Base-by-base conservation (phyloP, 163 green algal genomes). In the Scenedesmus sp. region DNA sequence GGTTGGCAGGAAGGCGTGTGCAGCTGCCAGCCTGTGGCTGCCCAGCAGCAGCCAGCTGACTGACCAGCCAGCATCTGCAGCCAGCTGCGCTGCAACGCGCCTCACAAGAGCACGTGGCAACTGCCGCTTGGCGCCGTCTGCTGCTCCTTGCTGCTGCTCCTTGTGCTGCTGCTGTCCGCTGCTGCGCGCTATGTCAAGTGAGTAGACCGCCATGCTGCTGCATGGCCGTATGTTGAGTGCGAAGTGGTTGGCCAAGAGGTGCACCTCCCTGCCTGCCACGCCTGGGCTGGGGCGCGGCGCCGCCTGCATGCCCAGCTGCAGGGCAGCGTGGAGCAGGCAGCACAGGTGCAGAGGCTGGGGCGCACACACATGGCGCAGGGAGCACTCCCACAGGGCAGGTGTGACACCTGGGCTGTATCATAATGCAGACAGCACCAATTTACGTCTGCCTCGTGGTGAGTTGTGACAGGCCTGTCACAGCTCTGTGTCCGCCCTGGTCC, bases 231-330 rank as follows among this genome's bases (percentile, higher is more conserved):
- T 59, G 10, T 9, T 42, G 20, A 92, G 37, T 7, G 56, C 18
- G 26, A 92, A 92, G 80, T 88, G 88, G 56, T 92, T 92, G 61
- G 84, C 88, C 59, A 88, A 26, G 15, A 92, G 61, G n/a, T 56
- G 59, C 20, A 92, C 61, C 43, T 92, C 88, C 43, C 88, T 56
- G 15, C 88, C 88, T 42, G 80, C 80, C 18, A 76, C 43, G 43
- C 88, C 88, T 22, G 44, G 20, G 1, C 33, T 16, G 24, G 80
- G 80, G 35, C 88, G 88, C 24, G 44, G 4, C 12, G 88, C 88
- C n/a, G 56, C 18, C 43, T 78, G 88, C 80, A 87, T 73, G 46
- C 88, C 88, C 2, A 78, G 15, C 87, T 91, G 87, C 24, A 65
- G 30, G 43, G 18, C 40, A 81, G 61, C 35, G 22, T 37, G 83